These are phyloP conservation scores for Dictyostelium firmibasis DNA, from an alignment of 78 protist genomes.

Conservation along the genomic window DNA sequence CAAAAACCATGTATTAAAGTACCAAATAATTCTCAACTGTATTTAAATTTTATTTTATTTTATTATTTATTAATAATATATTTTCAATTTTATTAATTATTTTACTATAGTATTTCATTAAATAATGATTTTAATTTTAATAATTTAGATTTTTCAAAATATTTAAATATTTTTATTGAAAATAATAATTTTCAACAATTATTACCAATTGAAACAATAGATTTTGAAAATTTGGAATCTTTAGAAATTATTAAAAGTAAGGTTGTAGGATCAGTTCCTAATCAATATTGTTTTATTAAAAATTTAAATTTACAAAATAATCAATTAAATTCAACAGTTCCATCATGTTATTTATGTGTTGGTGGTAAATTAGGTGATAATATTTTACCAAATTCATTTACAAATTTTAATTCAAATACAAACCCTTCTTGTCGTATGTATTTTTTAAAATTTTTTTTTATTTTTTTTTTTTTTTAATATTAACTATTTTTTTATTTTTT, in stretches of 20 bases:
- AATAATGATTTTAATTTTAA: neutral
- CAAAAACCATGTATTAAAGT: neutral
- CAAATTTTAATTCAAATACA: neutral
- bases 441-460: neutral
- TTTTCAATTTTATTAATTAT: too few relatives aligned
- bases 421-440: neutral
- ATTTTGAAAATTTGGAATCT: neutral
- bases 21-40: neutral
- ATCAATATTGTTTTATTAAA: neutral
- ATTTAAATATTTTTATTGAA: neutral
- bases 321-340: neutral
- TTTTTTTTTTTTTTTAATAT: too few relatives aligned
- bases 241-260: neutral
- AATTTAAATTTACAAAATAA: neutral
- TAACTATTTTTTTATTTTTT: too few relatives aligned
- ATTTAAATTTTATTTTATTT: too few relatives aligned
- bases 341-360: neutral
- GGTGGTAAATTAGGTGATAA: neutral
- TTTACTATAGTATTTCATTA: neutral
- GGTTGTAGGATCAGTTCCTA: neutral
- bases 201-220: neutral
- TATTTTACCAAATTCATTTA: neutral
- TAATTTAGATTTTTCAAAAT: neutral
- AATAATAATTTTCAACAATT: neutral
- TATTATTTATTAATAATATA: too few relatives aligned